These are phyloP conservation scores for Exophiala sideris DNA, from an alignment of 2,329 filamentous ascomycete genomes.

Conservation along the genomic window DNA sequence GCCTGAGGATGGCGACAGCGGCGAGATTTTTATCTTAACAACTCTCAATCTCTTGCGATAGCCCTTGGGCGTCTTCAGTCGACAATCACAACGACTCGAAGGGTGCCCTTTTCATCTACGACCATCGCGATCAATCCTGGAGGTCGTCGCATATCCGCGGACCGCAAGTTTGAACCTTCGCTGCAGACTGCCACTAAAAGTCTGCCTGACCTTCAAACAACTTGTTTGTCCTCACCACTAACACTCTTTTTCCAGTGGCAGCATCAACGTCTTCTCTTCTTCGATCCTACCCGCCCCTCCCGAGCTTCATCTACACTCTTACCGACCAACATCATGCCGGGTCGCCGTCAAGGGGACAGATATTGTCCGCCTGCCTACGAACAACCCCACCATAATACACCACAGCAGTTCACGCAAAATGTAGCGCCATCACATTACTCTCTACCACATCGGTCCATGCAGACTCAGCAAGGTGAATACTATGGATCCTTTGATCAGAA, in stretches of 20 bases:
- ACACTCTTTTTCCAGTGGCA: conserved; percentile 24
- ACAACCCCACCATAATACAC: background rate
- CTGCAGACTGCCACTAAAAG: conserved; percentile 17
- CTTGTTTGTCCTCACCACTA: conserved; percentile 12
- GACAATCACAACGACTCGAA: too few species aligned
- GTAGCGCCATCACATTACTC: too few species aligned
- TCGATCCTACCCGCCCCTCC: background rate
- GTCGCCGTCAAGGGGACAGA: background rate
- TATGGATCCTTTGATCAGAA: conserved; percentile 11
- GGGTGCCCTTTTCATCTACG: too few species aligned
- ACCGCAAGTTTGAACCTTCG: conserved; percentile 2
- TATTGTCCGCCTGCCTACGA: background rate
- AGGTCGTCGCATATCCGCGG: background rate
- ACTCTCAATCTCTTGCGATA: too few species aligned
- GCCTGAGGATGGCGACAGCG: too few species aligned
- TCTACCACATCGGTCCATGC: background rate
- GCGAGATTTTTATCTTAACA: too few species aligned
- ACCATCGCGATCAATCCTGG: conserved; percentile 1
- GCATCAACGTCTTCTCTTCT: background rate
- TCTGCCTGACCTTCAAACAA: conserved; percentile 17
- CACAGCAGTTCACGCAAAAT: too few species aligned
- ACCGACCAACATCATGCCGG: conserved; percentile 8
- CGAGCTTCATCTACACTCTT: background rate
- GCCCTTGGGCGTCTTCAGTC: too few species aligned
- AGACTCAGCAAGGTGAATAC: conserved; percentile 25